These are phyloP conservation scores for Metschnikowia vanudenii DNA, from an alignment of 805 yeast genomes.

Conservation along the genomic window DNA sequence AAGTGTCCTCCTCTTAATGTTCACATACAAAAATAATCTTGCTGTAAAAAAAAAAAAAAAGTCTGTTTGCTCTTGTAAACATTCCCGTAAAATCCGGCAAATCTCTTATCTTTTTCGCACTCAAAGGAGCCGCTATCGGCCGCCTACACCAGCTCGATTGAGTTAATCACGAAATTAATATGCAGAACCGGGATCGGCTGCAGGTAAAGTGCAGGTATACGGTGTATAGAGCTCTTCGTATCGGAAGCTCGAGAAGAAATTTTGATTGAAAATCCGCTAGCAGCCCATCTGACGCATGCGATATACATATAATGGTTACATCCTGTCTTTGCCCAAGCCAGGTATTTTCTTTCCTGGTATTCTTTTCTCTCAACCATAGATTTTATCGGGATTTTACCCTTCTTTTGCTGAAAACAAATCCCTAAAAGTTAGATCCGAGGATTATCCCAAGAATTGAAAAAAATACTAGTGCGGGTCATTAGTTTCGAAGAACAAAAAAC, in stretches of 20 bases:
- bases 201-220: not conserved
- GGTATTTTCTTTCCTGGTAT: too few relatives aligned
- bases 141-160: conserved; percentile 7
- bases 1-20: too few relatives aligned
- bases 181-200: not conserved
- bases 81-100: too few relatives aligned
- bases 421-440: not conserved
- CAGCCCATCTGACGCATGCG: not conserved
- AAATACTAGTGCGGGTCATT: conserved; percentile 4
- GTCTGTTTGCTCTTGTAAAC: too few relatives aligned
- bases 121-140: conserved; percentile 1
- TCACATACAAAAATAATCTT: too few relatives aligned
- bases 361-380: too few relatives aligned
- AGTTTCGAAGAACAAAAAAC: not conserved
- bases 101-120: conserved; percentile 4
- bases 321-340: too few relatives aligned
- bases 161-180: not conserved
- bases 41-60: too few relatives aligned
- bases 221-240: not conserved
- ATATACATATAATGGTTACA: not conserved
- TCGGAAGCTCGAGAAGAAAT: not conserved
- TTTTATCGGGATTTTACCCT: too few relatives aligned
- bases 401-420: not conserved
- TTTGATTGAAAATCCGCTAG: not conserved
- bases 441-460: too few relatives aligned